Percentiles rank a stretch among this genome's conserved stretches.
Conservation (phyloP, 495 filamentous ascomycete genomes). For the Terfezia boudieri region DNA sequence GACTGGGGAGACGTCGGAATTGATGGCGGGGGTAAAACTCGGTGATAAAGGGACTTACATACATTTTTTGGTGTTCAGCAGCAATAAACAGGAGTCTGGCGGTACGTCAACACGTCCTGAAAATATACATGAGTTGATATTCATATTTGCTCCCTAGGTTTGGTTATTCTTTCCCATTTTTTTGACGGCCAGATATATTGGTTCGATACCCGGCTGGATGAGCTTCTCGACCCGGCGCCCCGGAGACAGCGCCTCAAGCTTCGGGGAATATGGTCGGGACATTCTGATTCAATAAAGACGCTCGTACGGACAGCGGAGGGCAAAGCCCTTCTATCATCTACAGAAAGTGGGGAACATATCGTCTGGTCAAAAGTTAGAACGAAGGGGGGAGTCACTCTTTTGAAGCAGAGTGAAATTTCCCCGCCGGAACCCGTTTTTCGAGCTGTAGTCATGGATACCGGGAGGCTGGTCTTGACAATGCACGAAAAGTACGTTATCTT, state of each 20-base stretch:
- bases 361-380: slow-evolving; percentile 51
- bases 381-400: slow-evolving; percentile 29
- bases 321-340: slow-evolving; percentile 57
- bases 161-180: slow-evolving; percentile 62
- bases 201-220: slow-evolving; percentile 55
- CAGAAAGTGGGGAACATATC: slow-evolving; percentile 52
- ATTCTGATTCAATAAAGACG: slow-evolving; percentile 58
- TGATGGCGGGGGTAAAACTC: slow-evolving; percentile 1
- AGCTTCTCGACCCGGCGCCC: slow-evolving; percentile 58
- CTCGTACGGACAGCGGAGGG: slow-evolving; percentile 67
- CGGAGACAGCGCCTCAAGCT: slow-evolving; percentile 36
- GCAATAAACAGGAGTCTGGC: slow-evolving; percentile 15
- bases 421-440: slow-evolving; percentile 59
- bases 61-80: slow-evolving; percentile 51
- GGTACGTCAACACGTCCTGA: neutral
- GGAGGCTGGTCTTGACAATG: slow-evolving; percentile 59
- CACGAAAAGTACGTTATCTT: slow-evolving; percentile 53
- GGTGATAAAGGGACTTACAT: slow-evolving; percentile 32
- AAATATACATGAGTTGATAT: neutral
- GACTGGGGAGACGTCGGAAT: slow-evolving; percentile 36
- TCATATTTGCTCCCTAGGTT: slow-evolving; percentile 15
- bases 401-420: slow-evolving; percentile 46
- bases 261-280: slow-evolving; percentile 56
- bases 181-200: slow-evolving; percentile 73
- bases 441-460: slow-evolving; percentile 57